A percentile compares a stretch with the other conserved stretches of the same genome.
Evolutionary conservation across 352 stramenopile species (phyloP).

Genomic region (Pythium periplocum): DNA sequence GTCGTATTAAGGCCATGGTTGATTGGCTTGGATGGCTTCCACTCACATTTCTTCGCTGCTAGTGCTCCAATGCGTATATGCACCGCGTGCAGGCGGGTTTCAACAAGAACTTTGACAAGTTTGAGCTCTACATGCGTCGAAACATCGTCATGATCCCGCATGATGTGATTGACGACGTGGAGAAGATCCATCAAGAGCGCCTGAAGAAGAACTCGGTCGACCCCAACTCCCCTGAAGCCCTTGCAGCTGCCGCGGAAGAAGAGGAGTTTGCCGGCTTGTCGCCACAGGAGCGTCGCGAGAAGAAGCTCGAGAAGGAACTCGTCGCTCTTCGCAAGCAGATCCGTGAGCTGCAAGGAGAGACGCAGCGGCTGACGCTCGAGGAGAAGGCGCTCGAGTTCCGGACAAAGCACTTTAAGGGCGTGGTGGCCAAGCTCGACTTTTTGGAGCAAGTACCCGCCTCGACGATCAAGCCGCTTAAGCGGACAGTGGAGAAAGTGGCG

Average conservation of each 20-base stretch:
- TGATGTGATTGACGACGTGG: constrained; percentile 36
- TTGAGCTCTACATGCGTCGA: constrained; percentile 70
- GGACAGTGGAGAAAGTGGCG: constrained; percentile 34
- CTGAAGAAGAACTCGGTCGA: not conserved
- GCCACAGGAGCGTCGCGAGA: constrained; percentile 39
- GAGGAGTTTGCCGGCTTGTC: constrained; percentile 24
- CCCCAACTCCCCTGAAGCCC: too few relatives aligned
- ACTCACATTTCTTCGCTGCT: too few relatives aligned
- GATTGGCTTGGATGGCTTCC: too few relatives aligned
- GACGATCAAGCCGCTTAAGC: constrained; percentile 40
- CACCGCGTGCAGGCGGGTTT: constrained; percentile 50
- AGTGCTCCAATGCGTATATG: constrained; percentile 65
- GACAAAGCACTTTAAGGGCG: constrained; percentile 28
- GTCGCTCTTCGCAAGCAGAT: constrained; percentile 29
- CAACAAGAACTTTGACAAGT: constrained; percentile 82
- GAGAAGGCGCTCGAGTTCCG: constrained; percentile 35
- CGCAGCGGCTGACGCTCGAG: constrained; percentile 41
- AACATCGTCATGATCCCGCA: constrained; percentile 65
- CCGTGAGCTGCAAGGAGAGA: constrained; percentile 17
- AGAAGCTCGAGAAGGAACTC: constrained; percentile 28
- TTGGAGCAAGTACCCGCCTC: constrained; percentile 34
- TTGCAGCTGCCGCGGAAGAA: not conserved
- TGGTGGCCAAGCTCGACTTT: constrained; percentile 36
- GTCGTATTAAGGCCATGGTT: too few relatives aligned
- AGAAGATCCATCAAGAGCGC: constrained; percentile 30